Evolutionary conservation across 1,284 basidiomycete species (phyloP).

Genomic region (Fomitopsis schrenkii): DNA sequence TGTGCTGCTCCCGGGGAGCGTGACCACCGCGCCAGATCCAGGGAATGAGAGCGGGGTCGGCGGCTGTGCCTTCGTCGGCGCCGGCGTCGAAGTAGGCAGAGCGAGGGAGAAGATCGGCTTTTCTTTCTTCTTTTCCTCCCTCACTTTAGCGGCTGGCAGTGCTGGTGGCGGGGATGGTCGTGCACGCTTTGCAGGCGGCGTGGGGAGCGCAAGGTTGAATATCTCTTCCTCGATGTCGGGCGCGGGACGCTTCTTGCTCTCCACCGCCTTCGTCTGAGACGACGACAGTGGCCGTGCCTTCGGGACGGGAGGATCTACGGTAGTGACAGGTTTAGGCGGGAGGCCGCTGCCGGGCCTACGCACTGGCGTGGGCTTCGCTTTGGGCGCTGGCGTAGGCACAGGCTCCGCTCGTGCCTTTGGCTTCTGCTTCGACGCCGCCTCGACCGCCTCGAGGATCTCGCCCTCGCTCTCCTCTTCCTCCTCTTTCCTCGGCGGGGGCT

Average conservation of each 20-base stretch:
- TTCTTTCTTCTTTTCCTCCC: not conserved
- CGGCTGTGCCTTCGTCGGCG: constrained; percentile 11
- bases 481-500: constrained; percentile 13
- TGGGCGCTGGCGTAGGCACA: constrained; percentile 1
- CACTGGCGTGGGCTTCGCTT: constrained; percentile 7
- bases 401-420: not conserved
- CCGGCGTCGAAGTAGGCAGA: constrained; percentile 20
- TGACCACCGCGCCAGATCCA: constrained; percentile 10
- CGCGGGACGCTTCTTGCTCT: constrained; percentile 19
- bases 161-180: constrained; percentile 30
- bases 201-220: constrained; percentile 31
- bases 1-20: constrained; percentile 8
- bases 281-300: constrained; percentile 4
- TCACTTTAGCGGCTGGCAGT: not conserved
- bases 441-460: constrained; percentile 18
- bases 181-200: constrained; percentile 32
- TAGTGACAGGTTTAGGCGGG: constrained; percentile 24
- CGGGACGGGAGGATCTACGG: constrained; percentile 4
- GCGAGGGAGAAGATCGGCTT: constrained; percentile 20
- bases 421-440: not conserved
- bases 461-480: constrained; percentile 37
- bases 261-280: not conserved
- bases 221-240: constrained; percentile 40
- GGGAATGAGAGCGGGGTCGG: constrained; percentile 15
- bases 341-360: constrained; percentile 17